Percentiles rank a stretch among this genome's conserved stretches.
These are phyloP conservation scores for Stephanodiscus minutulus DNA, from an alignment of 108 stramenopile species.

Conservation along the genomic window DNA sequence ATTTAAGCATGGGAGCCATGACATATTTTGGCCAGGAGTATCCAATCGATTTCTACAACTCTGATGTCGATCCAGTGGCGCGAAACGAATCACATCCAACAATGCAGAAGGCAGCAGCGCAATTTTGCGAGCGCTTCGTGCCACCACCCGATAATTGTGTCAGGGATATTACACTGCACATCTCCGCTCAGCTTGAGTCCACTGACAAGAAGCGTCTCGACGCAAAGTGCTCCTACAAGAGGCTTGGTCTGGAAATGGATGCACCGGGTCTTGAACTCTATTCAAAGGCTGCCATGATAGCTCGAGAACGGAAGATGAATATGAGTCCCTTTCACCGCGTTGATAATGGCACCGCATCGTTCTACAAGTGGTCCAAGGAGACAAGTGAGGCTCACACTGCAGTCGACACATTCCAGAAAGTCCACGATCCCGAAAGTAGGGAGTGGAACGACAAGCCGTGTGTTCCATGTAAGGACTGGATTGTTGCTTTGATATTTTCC, in stretches of 20 bases:
- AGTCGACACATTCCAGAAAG: conserved; percentile 49
- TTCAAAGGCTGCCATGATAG: conserved; percentile 28
- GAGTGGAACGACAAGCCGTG: conserved; percentile 57
- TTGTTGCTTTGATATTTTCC: not conserved
- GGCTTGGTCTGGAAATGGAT: conserved; percentile 50
- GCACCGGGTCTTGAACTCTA: conserved; percentile 47
- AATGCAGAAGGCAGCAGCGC: conserved; percentile 24
- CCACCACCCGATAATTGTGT: conserved; percentile 44
- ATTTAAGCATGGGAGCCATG: conserved; percentile 48
- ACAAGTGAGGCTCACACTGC: conserved; percentile 37
- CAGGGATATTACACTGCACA: conserved; percentile 38
- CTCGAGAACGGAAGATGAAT: conserved; percentile 35
- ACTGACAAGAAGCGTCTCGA: conserved; percentile 34
- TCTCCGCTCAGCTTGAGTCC: conserved; percentile 30
- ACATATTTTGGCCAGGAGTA: conserved; percentile 42
- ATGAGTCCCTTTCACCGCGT: conserved; percentile 49
- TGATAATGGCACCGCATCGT: conserved; percentile 51
- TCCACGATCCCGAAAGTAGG: conserved; percentile 47
- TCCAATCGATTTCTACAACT: conserved; percentile 52
- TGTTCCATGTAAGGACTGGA: conserved; percentile 7
- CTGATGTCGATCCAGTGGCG: conserved; percentile 39
- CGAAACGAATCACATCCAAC: conserved; percentile 25
- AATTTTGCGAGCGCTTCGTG: conserved; percentile 38
- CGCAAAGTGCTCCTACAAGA: conserved; percentile 50
- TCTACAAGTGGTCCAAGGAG: conserved; percentile 44